phyloP scores from a whole-genome alignment of 805 yeast genomes.

The Kluyveromyces lactis region DNA sequence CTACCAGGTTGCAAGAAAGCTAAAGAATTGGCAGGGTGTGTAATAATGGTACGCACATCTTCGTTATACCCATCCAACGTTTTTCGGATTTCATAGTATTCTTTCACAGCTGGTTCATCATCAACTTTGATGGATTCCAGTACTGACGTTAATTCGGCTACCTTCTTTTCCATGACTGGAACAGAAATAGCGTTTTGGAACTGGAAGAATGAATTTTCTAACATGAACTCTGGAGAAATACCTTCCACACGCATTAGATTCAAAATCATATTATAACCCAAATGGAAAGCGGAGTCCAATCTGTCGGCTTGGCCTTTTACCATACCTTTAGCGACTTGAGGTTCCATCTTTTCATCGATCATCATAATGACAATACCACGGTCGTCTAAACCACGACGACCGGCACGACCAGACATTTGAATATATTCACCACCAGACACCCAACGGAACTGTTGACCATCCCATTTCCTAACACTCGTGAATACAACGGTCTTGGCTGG shows the following conservation, averaged over 20 bases:
- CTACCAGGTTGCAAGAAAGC: slow-evolving; percentile 88
- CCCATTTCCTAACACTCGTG: slow-evolving; percentile 97
- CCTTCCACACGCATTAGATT: slow-evolving; percentile 97
- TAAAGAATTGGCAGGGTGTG: slow-evolving; percentile 84
- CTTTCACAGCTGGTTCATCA: slow-evolving; percentile 66
- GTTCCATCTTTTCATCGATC: slow-evolving; percentile 99
- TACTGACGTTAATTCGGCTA: slow-evolving; percentile 45
- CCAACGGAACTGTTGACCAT: slow-evolving; percentile 96
- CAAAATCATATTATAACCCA: slow-evolving; percentile 95
- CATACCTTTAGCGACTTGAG: slow-evolving; percentile 98
- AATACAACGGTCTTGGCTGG: slow-evolving; percentile 99
- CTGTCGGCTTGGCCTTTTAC: slow-evolving; percentile 98
- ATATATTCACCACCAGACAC: slow-evolving; percentile 99
- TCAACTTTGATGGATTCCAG: slow-evolving; percentile 49
- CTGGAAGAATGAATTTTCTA: slow-evolving; percentile 88
- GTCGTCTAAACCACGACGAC: slow-evolving; percentile 98
- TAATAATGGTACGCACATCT: slow-evolving; percentile 72
- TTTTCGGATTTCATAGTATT: slow-evolving; percentile 72
- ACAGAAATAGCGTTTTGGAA: slow-evolving; percentile 90
- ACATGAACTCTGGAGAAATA: slow-evolving; percentile 94
- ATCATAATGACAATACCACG: slow-evolving; percentile 98
- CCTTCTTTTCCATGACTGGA: slow-evolving; percentile 68
- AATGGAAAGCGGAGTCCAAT: slow-evolving; percentile 92
- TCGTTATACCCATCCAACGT: slow-evolving; percentile 63
- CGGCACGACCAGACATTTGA: slow-evolving; percentile 99